Base-by-base conservation (phyloP, 1,139 yeast genomes). In the Geotrichum europaeum region DNA sequence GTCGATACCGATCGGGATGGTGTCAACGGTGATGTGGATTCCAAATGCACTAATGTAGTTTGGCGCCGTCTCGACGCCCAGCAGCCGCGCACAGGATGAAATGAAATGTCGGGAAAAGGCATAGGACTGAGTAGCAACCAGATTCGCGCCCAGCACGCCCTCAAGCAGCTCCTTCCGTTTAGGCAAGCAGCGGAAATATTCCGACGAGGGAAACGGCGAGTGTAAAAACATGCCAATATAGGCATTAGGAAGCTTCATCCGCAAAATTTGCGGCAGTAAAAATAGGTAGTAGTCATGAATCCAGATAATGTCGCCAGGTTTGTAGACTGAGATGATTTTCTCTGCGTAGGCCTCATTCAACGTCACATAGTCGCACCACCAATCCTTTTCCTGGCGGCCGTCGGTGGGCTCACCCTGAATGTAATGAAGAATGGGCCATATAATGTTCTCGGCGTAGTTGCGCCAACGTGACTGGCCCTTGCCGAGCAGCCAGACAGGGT, bases 371-470 rank as follows among this genome's bases (percentile, higher is more conserved):
- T 89, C 96, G 70, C 86, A 82, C 97, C 98, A 94, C 83, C 94
- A 89, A 57, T 82, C 79, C 57, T 83, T 79, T 69, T 90, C 96
- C 56, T 83, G 84, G 61, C 79, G 78, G 1, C 94, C 94, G 70
- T 87, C 87, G 51, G 84, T 83, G 2, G 84, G 81, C 49, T 81
- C 76, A 59, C 86, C 87, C 74, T 89, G 88, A 71, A 92, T 89
- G 75, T 94, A 94, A 73, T 95, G 99, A 73, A 92, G 85, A 2
- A 90, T 87, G 1, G 97, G 97, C 98, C 99, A 95, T 53, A 95
- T 78, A 28, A 86, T 86, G 67, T 87, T 84, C 71, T 94, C 99
- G 0, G 98, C 96, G 71, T 90, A 92, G 63, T 79, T 79, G 68
- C 96, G 79, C 96, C 97, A 94, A 68, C 94, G 78, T 56, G 78